These are phyloP conservation scores for Leccinum arenicola DNA, from an alignment of 768 basidiomycete genomes.

Conservation along the genomic window DNA sequence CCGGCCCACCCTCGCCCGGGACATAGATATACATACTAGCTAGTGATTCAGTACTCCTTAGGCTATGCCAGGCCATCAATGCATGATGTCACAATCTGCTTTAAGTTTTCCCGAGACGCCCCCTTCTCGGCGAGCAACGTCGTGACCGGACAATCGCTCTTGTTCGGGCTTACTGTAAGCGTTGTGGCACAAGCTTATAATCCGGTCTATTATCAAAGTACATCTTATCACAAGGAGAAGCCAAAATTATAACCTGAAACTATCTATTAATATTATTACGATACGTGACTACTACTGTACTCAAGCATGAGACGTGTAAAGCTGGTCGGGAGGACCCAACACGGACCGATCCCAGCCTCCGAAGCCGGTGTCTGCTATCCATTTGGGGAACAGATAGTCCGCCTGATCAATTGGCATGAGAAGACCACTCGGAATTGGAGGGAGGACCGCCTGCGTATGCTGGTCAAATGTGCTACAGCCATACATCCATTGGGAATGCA, in stretches of 20 bases:
- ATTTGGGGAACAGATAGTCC: constrained; percentile 14
- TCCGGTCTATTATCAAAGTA: too few relatives aligned
- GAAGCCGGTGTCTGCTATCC: constrained; percentile 13
- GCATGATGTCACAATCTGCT: too few relatives aligned
- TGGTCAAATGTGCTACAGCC: neutral
- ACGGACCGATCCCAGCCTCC: constrained; percentile 13
- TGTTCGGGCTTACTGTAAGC: too few relatives aligned
- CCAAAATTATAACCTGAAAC: neutral
- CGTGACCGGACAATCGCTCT: too few relatives aligned
- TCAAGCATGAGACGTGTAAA: neutral
- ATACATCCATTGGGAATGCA: constrained; percentile 10
- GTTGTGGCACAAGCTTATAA: too few relatives aligned
- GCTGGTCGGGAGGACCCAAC: constrained; percentile 1
- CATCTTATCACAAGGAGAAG: too few relatives aligned
- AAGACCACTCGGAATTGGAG: neutral
- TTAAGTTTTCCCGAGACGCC: too few relatives aligned
- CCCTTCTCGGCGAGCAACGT: too few relatives aligned
- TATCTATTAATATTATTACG: neutral
- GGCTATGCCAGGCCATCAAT: too few relatives aligned
- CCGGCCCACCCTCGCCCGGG: neutral
- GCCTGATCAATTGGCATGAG: neutral
- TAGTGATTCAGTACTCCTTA: neutral
- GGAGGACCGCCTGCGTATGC: neutral
- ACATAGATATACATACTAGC: neutral
- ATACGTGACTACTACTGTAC: neutral